Evolutionary conservation across 2,329 filamentous ascomycete species (phyloP).

Genomic region (Mycogone perniciosa): DNA sequence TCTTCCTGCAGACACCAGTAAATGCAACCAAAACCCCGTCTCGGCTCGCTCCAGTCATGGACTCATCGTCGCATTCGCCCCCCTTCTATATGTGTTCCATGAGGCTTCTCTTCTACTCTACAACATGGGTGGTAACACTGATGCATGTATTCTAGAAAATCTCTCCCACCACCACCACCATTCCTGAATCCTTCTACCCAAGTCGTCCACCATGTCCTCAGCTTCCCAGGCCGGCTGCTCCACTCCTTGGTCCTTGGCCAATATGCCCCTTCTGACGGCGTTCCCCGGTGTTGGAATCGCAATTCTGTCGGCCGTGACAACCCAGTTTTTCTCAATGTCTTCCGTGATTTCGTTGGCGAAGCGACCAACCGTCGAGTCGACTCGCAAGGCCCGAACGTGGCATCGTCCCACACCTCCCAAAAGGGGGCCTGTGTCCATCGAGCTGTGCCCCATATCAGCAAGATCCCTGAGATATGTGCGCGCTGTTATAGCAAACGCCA

Average conservation of each 20-base stretch:
- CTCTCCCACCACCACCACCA: constrained; percentile 31
- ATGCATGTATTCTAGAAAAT: constrained; percentile 5
- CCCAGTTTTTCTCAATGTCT: constrained; percentile 43
- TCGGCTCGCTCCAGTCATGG: too few species aligned
- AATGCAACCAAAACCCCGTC: too few species aligned
- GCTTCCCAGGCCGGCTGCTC: constrained; percentile 26
- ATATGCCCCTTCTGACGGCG: constrained; percentile 17
- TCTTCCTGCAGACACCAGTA: too few species aligned
- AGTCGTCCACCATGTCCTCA: constrained; percentile 23
- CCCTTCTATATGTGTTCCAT: too few species aligned
- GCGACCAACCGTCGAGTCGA: constrained; percentile 27
- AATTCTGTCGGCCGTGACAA: constrained; percentile 26
- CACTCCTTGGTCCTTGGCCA: constrained; percentile 29
- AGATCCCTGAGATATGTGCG: constrained; percentile 17
- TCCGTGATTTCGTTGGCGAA: constrained; percentile 38
- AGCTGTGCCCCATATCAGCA: constrained; percentile 14
- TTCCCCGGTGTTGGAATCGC: constrained; percentile 33
- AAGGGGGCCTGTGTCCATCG: constrained; percentile 17
- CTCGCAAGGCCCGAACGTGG: not conserved
- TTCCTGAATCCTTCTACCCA: constrained; percentile 24
- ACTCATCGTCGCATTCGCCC: too few species aligned
- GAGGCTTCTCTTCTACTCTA: too few species aligned
- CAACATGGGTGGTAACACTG: too few species aligned
- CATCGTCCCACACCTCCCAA: constrained; percentile 17
- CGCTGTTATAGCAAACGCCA: constrained; percentile 15